Base-by-base conservation (phyloP, 2,329 filamentous ascomycete genomes). In the Calcarisporium arbuscula region DNA sequence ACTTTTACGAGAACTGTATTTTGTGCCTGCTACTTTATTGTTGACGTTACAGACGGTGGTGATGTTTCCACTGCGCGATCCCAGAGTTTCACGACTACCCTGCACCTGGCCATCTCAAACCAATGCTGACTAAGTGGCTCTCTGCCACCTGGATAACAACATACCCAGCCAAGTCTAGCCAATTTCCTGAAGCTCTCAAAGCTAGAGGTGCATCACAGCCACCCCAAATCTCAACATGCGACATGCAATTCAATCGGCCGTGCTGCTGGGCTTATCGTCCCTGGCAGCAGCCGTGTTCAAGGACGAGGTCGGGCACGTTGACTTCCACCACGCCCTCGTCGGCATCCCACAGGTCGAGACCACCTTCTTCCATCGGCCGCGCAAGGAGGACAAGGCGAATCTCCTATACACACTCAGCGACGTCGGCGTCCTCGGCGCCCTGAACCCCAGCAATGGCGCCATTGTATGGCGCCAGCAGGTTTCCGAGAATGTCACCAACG, bases 311-410 rank as follows among this genome's bases (percentile, higher is more conserved):
- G 89, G 81, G 65, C 75, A 86, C 50, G 77, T 94, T 58, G 92
- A 98, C 64, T 96, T 88, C 66, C 90, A 96, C 64, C 80, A 94
- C 65, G 78, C 85, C 45, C 80, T 96, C 31, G 68, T 98, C 52
- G 92, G 92, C 52, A 65, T 85, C 23, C 88, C 92, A 35, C 82
- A 83, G 57, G 69, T 77, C 56, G 77, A 85, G 43, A 85, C 86
- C 41, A 95, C 90, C 48, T 94, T 96, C 73, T 96, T 96, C 76
- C 87, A 95, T 64, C 82, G 81, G 48, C 90, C 92, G 25, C 74
- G 83, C 51, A 72, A 77, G 43, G 77, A 81, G 47, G 89, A 90
- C 43, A 87, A 85, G 59, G 89, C 89, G 22, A 90, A 85, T 35
- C 72, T 98, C 23, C 72, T 98, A 34, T 98, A 95, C 59, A 94